Percentiles rank a stretch among this genome's conserved stretches.
Conservation (phyloP, 2,329 filamentous ascomycete genomes). For the Fusarium sp. region DNA sequence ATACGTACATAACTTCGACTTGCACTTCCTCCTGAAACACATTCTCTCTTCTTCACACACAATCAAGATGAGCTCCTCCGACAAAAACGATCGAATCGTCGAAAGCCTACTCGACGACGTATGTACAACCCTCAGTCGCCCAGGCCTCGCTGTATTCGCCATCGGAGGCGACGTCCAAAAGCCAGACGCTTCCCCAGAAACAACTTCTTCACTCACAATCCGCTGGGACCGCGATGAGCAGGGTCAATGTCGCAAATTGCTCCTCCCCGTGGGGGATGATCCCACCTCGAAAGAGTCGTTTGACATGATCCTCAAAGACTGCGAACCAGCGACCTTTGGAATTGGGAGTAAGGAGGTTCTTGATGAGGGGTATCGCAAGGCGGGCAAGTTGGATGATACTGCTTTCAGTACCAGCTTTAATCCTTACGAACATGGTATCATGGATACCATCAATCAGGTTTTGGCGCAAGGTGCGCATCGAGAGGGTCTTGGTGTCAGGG, state of each 20-base stretch:
- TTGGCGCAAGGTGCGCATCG: conserved; percentile 30
- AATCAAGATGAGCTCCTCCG: not conserved
- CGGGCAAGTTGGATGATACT: not conserved
- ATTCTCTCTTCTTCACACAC: not conserved
- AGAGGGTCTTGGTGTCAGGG: conserved; percentile 35
- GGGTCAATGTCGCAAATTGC: not conserved
- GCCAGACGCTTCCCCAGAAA: not conserved
- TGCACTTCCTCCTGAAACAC: not conserved
- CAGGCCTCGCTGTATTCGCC: conserved; percentile 19
- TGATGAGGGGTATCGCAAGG: not conserved
- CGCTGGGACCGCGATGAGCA: not conserved
- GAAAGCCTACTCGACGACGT: not conserved
- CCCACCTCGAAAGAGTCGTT: not conserved
- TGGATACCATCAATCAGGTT: not conserved
- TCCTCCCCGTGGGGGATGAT: not conserved
- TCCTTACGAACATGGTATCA: not conserved
- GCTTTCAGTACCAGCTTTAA: not conserved
- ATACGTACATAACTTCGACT: not conserved
- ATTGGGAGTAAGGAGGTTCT: not conserved
- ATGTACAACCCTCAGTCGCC: not conserved
- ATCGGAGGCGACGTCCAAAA: conserved; percentile 10
- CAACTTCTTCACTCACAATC: not conserved
- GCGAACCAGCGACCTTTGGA: not conserved
- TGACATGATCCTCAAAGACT: not conserved
- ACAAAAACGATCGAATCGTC: accelerated